phyloP scores from a whole-genome alignment of 2,329 filamentous ascomycete genomes.

The Phyllosticta capitalensis region DNA sequence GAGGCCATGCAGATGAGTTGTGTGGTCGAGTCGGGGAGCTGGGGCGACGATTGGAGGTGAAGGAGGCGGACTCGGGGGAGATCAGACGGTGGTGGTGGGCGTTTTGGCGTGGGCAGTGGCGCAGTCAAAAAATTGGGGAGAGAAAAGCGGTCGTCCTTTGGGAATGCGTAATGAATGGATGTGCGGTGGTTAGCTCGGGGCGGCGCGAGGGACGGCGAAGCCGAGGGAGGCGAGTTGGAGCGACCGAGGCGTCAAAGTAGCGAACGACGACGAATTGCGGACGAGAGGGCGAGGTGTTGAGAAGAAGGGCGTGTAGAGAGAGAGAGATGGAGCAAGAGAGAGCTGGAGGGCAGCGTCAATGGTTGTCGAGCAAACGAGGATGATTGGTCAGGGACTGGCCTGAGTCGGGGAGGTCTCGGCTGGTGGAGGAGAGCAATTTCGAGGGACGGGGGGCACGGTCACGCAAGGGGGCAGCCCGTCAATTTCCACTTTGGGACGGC shows the following conservation, averaged over 20 bases:
- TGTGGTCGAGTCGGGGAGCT: background rate
- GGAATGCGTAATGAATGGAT: slow-evolving; percentile 11
- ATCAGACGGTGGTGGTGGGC: slow-evolving; percentile 4
- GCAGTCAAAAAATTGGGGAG: slow-evolving; percentile 11
- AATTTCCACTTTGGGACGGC: background rate
- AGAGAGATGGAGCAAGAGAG: background rate
- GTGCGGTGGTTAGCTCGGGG: background rate
- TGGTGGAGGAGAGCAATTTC: background rate
- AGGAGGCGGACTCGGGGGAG: slow-evolving; percentile 8
- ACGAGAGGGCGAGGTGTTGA: background rate
- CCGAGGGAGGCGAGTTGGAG: background rate
- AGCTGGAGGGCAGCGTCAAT: background rate
- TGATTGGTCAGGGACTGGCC: background rate
- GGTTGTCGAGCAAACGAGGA: background rate
- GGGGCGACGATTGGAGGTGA: background rate
- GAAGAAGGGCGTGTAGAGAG: background rate
- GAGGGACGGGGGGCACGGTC: background rate
- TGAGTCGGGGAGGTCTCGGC: no score
- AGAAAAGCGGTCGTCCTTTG: background rate
- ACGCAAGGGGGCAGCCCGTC: background rate
- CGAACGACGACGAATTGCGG: background rate
- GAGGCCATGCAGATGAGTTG: slow-evolving; percentile 8
- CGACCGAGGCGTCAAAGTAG: background rate
- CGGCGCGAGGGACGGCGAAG: background rate
- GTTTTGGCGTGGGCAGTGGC: slow-evolving; percentile 7